phyloP scores from a whole-genome alignment of 1,284 basidiomycete species.

The Stereum hirsutum region DNA sequence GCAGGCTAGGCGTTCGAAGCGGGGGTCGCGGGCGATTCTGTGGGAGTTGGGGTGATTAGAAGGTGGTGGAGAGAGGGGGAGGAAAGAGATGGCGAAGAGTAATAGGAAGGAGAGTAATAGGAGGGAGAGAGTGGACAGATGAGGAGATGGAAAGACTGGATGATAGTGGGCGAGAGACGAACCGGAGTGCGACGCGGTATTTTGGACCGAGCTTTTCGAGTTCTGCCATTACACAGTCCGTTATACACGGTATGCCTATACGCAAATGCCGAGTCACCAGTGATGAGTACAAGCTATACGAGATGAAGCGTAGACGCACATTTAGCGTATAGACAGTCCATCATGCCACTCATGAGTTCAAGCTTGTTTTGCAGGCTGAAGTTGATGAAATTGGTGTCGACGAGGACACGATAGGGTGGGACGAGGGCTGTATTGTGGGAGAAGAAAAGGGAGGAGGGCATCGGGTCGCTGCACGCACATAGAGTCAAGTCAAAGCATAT shows the following conservation, averaged over 20 bases:
- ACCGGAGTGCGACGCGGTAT: slow-evolving; percentile 92
- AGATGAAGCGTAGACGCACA: slow-evolving; percentile 47
- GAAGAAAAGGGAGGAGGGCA: slow-evolving; percentile 88
- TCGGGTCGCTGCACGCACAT: slow-evolving; percentile 40
- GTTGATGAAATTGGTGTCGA: slow-evolving; percentile 99
- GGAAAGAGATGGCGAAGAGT: not conserved
- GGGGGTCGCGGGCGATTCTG: slow-evolving; percentile 92
- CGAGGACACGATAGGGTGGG: slow-evolving; percentile 94
- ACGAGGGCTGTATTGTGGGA: slow-evolving; percentile 94
- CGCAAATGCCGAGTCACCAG: too few species aligned
- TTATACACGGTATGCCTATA: slow-evolving; percentile 97
- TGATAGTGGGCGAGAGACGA: slow-evolving; percentile 14
- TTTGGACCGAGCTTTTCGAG: slow-evolving; percentile 95
- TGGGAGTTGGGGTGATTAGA: slow-evolving; percentile 8
- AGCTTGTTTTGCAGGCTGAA: slow-evolving; percentile 98
- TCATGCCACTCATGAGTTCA: slow-evolving; percentile 95
- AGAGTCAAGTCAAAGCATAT: slow-evolving; percentile 2
- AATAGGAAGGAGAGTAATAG: not conserved
- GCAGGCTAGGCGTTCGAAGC: slow-evolving; percentile 91
- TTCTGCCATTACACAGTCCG: slow-evolving; percentile 97
- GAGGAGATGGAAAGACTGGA: not conserved
- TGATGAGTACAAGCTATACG: not conserved
- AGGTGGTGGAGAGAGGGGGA: slow-evolving; percentile 1
- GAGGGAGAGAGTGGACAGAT: too few species aligned
- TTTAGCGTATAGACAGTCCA: slow-evolving; percentile 99